Evolutionary conservation across 768 basidiomycete genomes (phyloP).

Genomic region (Leccinum aurantiacum): DNA sequence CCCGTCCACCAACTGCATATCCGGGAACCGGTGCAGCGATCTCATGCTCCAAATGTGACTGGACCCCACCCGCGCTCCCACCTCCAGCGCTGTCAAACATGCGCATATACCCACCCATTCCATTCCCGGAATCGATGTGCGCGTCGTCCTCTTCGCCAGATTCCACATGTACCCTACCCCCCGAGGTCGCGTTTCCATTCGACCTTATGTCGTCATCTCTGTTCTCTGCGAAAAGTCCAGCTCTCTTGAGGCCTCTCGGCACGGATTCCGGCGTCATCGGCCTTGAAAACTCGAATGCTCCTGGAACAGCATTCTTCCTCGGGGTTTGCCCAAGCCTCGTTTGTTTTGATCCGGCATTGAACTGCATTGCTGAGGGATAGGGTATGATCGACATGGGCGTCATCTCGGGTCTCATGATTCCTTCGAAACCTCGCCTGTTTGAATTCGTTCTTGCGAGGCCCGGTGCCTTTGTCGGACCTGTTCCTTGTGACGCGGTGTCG

Average conservation of each 20-base stretch:
- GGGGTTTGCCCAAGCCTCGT: conserved; percentile 19
- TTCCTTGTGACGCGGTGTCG: neutral
- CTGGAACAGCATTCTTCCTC: conserved; percentile 11
- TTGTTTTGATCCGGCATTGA: conserved; percentile 4
- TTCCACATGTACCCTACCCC: conserved; percentile 1
- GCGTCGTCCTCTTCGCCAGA: conserved; percentile 6
- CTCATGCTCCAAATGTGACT: conserved; percentile 7
- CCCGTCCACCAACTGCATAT: conserved; percentile 12
- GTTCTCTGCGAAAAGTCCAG: conserved; percentile 3
- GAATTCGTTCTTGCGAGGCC: conserved; percentile 6
- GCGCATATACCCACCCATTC: conserved; percentile 29
- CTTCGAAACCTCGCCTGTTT: conserved; percentile 25
- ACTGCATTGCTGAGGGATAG: conserved; percentile 15
- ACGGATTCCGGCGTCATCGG: conserved; percentile 22
- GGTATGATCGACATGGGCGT: conserved; percentile 27
- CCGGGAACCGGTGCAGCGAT: conserved; percentile 21
- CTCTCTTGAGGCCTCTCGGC: conserved; percentile 13
- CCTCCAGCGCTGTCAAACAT: conserved; percentile 7
- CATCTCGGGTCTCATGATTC: conserved; percentile 22
- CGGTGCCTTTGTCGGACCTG: conserved; percentile 4
- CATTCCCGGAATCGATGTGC: neutral
- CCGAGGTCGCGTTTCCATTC: neutral
- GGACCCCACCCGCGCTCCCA: neutral
- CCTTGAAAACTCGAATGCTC: conserved; percentile 13
- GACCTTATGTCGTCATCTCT: conserved; percentile 5